Conservation (phyloP, 2,329 filamentous ascomycete species). For the Xylaria multiplex region DNA sequence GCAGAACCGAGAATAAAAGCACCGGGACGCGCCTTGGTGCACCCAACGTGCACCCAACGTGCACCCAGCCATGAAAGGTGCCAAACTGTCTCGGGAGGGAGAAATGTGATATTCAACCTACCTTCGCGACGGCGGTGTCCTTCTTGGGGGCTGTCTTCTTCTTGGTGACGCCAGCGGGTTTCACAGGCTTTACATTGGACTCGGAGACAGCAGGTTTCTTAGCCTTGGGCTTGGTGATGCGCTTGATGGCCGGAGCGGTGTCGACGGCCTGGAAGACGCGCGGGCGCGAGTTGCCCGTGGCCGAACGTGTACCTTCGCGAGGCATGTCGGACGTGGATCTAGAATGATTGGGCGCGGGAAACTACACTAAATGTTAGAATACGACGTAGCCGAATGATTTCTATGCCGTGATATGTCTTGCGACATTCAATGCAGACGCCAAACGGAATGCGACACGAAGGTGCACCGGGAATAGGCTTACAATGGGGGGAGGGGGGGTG, state of each 20-base stretch:
- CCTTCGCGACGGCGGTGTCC: constrained; percentile 47
- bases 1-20: neutral
- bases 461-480: constrained; percentile 30
- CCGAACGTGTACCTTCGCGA: constrained; percentile 63
- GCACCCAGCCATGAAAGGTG: no score
- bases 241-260: constrained; percentile 58
- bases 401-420: constrained; percentile 28
- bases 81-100: neutral
- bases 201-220: constrained; percentile 38
- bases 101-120: constrained; percentile 32
- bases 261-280: constrained; percentile 62
- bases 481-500: constrained; percentile 7
- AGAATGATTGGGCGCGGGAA: constrained; percentile 28
- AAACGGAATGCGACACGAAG: constrained; percentile 48
- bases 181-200: constrained; percentile 43
- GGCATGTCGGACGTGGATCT: constrained; percentile 51
- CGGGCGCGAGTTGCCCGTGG: constrained; percentile 63
- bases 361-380: constrained; percentile 43
- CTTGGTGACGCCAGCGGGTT: constrained; percentile 49
- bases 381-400: constrained; percentile 33
- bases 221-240: constrained; percentile 50
- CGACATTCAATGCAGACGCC: constrained; percentile 42
- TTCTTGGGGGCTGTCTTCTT: constrained; percentile 49
- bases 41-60: no score
- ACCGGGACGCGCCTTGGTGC: neutral